These are phyloP conservation scores for Leucocoprinus sp. DNA, from an alignment of 768 basidiomycete species.

Conservation along the genomic window DNA sequence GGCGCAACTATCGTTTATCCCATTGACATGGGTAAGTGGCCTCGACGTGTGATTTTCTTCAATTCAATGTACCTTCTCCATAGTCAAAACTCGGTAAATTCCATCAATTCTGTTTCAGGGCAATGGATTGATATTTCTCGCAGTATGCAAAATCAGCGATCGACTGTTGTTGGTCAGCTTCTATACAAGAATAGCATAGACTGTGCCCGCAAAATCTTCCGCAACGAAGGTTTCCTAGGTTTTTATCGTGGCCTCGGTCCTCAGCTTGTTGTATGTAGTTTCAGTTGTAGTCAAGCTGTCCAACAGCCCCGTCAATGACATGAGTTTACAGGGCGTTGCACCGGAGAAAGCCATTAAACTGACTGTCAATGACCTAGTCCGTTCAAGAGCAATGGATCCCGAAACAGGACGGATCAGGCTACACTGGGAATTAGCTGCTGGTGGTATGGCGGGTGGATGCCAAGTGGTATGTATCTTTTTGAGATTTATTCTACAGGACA, in stretches of 20 bases:
- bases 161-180: conserved; percentile 92
- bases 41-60: not conserved
- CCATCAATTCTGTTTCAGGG: not conserved
- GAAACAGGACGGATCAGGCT: conserved; percentile 92
- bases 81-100: conserved; percentile 70
- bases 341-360: conserved; percentile 98
- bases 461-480: conserved; percentile 76
- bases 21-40: conserved; percentile 75
- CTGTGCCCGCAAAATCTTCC: conserved; percentile 88
- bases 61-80: conserved; percentile 12
- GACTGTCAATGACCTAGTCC: conserved; percentile 90
- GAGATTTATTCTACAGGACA: not conserved
- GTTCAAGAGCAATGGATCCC: conserved; percentile 79
- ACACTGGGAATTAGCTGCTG: conserved; percentile 87
- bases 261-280: conserved; percentile 76
- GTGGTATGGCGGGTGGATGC: conserved; percentile 90
- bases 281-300: no score
- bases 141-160: conserved; percentile 97
- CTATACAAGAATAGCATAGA: conserved; percentile 95
- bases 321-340: conserved; percentile 81
- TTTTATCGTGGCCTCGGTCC: conserved; percentile 97
- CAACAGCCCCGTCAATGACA: no score
- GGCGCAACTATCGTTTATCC: conserved; percentile 99
- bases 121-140: not conserved
- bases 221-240: conserved; percentile 89